These are phyloP conservation scores for Arthrobotrys pseudoclavata DNA, from an alignment of 2,329 filamentous ascomycete species.

Conservation along the genomic window DNA sequence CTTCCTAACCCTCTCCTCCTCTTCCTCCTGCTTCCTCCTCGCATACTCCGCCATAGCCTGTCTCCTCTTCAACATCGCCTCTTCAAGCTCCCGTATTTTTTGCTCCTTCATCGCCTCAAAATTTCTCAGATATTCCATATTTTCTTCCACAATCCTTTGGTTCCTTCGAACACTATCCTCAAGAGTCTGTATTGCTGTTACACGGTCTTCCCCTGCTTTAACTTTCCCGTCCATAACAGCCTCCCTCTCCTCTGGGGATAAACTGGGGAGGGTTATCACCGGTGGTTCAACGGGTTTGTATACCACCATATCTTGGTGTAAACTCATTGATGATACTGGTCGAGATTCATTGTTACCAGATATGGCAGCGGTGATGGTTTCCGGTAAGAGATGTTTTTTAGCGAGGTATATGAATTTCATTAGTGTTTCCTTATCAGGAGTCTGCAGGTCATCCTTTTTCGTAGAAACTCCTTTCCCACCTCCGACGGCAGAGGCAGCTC, in stretches of 20 bases:
- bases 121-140: neutral
- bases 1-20: neutral
- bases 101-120: constrained; percentile 1
- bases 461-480: neutral
- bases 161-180: neutral
- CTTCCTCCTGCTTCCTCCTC: neutral
- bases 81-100: neutral
- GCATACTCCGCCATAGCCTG: neutral
- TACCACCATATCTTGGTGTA: neutral
- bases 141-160: neutral
- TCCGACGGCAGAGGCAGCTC: neutral
- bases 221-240: constrained; percentile 16
- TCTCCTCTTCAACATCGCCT: constrained; percentile 4
- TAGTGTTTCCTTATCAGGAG: neutral
- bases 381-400: neutral
- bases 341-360: neutral
- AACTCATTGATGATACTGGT: neutral
- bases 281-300: neutral
- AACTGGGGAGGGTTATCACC: neutral
- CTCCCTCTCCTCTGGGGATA: neutral
- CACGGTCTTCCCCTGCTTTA: constrained; percentile 3
- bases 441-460: neutral
- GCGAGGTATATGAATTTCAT: constrained; percentile 1
- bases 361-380: neutral
- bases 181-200: neutral